Evolutionary conservation across 108 stramenopile genomes (phyloP).

Genomic region (Conticribra guillardii): DNA sequence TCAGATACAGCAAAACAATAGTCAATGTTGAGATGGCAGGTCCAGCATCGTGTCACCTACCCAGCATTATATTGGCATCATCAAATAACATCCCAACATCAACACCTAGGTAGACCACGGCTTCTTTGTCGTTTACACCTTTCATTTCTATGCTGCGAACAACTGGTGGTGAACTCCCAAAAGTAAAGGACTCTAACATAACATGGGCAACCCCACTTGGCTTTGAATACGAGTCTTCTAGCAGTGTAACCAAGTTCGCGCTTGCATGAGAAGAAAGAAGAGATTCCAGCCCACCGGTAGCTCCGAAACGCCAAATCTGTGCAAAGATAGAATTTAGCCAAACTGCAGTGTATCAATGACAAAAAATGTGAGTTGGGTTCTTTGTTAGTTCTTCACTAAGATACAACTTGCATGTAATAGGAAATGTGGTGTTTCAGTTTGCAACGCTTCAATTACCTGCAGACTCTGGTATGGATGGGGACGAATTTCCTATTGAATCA

Average conservation of each 20-base stretch:
- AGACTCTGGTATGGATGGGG: background rate
- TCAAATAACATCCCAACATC: slow-evolving; percentile 40
- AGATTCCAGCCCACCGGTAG: slow-evolving; percentile 39
- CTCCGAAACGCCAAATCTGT: slow-evolving; percentile 35
- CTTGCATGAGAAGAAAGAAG: slow-evolving; percentile 19
- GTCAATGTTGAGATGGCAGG: background rate
- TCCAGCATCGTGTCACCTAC: slow-evolving; percentile 10
- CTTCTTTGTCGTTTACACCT: slow-evolving; percentile 18
- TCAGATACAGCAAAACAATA: background rate
- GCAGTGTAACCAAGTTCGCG: slow-evolving; percentile 7
- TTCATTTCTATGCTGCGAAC: slow-evolving; percentile 28
- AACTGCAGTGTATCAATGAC: slow-evolving; percentile 31
- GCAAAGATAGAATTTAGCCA: slow-evolving; percentile 43
- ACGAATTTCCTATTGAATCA: slow-evolving; percentile 31
- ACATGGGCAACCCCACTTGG: slow-evolving; percentile 51
- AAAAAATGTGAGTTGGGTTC: no score
- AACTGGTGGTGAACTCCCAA: slow-evolving; percentile 44
- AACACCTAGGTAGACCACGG: slow-evolving; percentile 14
- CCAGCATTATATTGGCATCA: slow-evolving; percentile 38
- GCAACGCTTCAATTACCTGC: no score
- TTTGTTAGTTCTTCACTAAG: no score
- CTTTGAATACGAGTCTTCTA: slow-evolving; percentile 30
- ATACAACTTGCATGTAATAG: no score
- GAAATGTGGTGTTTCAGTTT: no score
- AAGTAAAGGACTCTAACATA: slow-evolving; percentile 39